Conservation (phyloP, 2,329 filamentous ascomycete species). For the Penicillium sp. region DNA sequence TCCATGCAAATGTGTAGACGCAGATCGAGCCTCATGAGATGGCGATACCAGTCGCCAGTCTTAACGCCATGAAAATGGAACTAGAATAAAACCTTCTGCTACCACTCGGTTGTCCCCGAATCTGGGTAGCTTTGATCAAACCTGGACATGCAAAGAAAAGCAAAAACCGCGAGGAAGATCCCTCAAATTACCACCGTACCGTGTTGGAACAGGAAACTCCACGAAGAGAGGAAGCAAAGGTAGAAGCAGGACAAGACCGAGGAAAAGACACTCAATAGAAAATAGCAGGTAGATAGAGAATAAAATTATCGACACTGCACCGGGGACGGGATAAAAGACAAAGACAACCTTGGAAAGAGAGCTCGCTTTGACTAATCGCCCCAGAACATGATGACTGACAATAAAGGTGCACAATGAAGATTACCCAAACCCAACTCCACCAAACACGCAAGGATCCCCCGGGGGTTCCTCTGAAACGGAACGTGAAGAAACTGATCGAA, state of each 20-base stretch:
- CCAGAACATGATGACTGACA: slow-evolving; percentile 4
- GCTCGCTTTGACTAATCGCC: neutral
- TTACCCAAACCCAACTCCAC: slow-evolving; percentile 11
- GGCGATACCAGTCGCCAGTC: neutral
- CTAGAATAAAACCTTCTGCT: neutral
- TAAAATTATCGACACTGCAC: slow-evolving; percentile 5
- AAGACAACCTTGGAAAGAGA: neutral
- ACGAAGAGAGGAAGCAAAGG: neutral
- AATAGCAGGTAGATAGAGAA: slow-evolving; percentile 10
- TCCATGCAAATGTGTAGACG: neutral
- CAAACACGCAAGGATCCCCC: slow-evolving; percentile 8
- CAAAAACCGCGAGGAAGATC: neutral
- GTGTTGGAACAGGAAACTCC: neutral
- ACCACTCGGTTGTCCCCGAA: neutral
- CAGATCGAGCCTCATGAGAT: neutral
- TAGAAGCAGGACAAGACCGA: slow-evolving; percentile 4
- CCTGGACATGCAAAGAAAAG: neutral
- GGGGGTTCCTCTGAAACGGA: neutral
- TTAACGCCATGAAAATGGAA: slow-evolving; percentile 4
- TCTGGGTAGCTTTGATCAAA: neutral
- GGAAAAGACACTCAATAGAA: neutral
- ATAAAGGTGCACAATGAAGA: neutral
- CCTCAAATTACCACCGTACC: neutral
- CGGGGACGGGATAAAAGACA: neutral
- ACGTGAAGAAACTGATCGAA: neutral